These are phyloP conservation scores for Xylaria nigripes DNA, from an alignment of 495 filamentous ascomycete species.

Conservation along the genomic window DNA sequence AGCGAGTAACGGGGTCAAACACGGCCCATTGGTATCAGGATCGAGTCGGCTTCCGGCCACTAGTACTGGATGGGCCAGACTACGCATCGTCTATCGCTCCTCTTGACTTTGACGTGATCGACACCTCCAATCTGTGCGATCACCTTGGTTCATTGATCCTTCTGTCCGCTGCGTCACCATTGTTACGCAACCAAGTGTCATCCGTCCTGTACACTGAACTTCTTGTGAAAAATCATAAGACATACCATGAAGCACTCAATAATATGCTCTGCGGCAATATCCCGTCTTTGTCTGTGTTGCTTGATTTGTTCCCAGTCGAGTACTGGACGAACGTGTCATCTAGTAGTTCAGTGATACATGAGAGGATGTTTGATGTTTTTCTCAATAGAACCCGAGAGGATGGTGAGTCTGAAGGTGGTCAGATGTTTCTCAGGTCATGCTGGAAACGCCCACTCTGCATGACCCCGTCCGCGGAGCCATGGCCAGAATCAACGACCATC, in stretches of 20 bases:
- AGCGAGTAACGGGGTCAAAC: slow-evolving; percentile 8
- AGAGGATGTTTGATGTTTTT: slow-evolving; percentile 6
- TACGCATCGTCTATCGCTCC: slow-evolving; percentile 34
- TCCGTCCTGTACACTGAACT: slow-evolving; percentile 42
- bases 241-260: slow-evolving; percentile 17
- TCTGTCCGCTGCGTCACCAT: slow-evolving; percentile 38
- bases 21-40: slow-evolving; percentile 26
- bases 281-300: slow-evolving; percentile 36
- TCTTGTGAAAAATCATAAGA: slow-evolving; percentile 17
- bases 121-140: slow-evolving; percentile 49
- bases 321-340: slow-evolving; percentile 43
- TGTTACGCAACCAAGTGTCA: slow-evolving; percentile 33
- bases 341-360: slow-evolving; percentile 23
- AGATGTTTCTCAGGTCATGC: slow-evolving; percentile 21
- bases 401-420: neutral
- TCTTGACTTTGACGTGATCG: slow-evolving; percentile 46
- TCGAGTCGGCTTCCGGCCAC: slow-evolving; percentile 14
- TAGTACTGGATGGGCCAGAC: slow-evolving; percentile 34
- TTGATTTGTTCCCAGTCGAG: slow-evolving; percentile 41
- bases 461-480: slow-evolving; percentile 1
- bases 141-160: slow-evolving; percentile 42
- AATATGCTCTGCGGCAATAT: slow-evolving; percentile 36
- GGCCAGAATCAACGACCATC: slow-evolving; percentile 6
- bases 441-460: slow-evolving; percentile 14
- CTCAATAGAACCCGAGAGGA: slow-evolving; percentile 6